A percentile compares a stretch with the other conserved stretches of the same genome.
Conservation (phyloP, 139 green algal genomes). For the Dunaliella primolecta region DNA sequence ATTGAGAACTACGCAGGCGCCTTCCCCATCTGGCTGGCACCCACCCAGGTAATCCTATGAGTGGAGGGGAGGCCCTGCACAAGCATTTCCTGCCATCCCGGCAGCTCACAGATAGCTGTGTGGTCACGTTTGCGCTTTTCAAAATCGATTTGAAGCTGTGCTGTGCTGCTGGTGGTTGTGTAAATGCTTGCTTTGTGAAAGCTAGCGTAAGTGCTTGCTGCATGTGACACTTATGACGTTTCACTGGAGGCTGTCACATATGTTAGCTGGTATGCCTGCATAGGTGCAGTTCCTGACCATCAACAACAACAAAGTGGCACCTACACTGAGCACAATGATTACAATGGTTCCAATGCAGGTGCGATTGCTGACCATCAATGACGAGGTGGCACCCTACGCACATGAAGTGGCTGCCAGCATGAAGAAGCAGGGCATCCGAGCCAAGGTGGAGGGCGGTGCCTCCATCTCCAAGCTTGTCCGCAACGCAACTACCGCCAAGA, state of each 20-base stretch:
- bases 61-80: no score
- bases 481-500: conserved; percentile 80
- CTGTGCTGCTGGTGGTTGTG: conserved; percentile 62
- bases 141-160: conserved; percentile 5
- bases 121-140: not conserved
- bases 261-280: no score
- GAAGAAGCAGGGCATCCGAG: conserved; percentile 53
- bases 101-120: no score
- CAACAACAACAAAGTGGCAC: no score
- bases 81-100: no score
- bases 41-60: conserved; percentile 66
- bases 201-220: no score
- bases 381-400: conserved; percentile 62
- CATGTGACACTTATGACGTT: no score
- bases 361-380: conserved; percentile 80
- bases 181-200: no score
- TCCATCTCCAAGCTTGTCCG: conserved; percentile 60
- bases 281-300: no score
- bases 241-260: no score
- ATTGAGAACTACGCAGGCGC: conserved; percentile 94
- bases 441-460: conserved; percentile 49
- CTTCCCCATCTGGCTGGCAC: conserved; percentile 93
- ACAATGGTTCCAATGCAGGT: conserved; percentile 79
- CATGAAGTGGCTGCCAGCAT: conserved; percentile 62
- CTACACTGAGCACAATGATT: no score